Evolutionary conservation across 2,329 filamentous ascomycete genomes (phyloP).

Genomic region (Seiridium unicorne): DNA sequence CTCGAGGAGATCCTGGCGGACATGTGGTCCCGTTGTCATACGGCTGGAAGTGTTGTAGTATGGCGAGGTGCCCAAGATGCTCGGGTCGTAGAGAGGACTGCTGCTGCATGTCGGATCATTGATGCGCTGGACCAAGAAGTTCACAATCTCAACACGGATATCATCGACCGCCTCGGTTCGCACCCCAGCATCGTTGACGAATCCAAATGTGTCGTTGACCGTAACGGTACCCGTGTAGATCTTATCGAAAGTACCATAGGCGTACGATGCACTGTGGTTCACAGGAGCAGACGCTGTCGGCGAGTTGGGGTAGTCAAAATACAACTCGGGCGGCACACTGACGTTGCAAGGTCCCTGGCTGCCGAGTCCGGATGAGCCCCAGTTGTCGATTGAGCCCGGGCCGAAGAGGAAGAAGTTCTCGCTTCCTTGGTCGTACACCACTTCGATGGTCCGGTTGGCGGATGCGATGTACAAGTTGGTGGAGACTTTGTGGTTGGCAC

Average conservation of each 20-base stretch:
- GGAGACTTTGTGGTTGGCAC: slow-evolving; percentile 15
- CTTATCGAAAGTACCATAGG: slow-evolving; percentile 18
- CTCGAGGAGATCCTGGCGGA: slow-evolving; percentile 30
- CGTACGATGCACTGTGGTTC: slow-evolving; percentile 7
- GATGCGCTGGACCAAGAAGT: slow-evolving; percentile 19
- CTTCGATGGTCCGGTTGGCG: slow-evolving; percentile 17
- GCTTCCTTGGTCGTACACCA: slow-evolving; percentile 21
- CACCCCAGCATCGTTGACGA: slow-evolving; percentile 15
- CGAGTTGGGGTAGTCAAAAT: slow-evolving; percentile 8
- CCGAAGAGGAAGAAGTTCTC: slow-evolving; percentile 22
- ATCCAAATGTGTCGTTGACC: slow-evolving; percentile 23
- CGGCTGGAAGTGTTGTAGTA: slow-evolving; percentile 15
- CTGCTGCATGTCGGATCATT: slow-evolving; percentile 12
- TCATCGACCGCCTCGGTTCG: slow-evolving; percentile 14
- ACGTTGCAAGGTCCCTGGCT: slow-evolving; percentile 8
- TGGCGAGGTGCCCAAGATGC: slow-evolving; percentile 27
- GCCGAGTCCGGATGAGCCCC: slow-evolving; percentile 3
- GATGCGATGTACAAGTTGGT: slow-evolving; percentile 18
- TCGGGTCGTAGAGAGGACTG: slow-evolving; percentile 22
- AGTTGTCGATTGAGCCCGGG: slow-evolving; percentile 9
- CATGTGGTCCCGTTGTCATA: slow-evolving; percentile 21
- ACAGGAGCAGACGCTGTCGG: background rate
- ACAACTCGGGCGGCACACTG: slow-evolving; percentile 3
- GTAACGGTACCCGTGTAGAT: slow-evolving; percentile 10
- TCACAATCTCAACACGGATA: slow-evolving; percentile 23